phyloP scores from a whole-genome alignment of 192 early-diverging fungal species.

The Diversispora epigaea region DNA sequence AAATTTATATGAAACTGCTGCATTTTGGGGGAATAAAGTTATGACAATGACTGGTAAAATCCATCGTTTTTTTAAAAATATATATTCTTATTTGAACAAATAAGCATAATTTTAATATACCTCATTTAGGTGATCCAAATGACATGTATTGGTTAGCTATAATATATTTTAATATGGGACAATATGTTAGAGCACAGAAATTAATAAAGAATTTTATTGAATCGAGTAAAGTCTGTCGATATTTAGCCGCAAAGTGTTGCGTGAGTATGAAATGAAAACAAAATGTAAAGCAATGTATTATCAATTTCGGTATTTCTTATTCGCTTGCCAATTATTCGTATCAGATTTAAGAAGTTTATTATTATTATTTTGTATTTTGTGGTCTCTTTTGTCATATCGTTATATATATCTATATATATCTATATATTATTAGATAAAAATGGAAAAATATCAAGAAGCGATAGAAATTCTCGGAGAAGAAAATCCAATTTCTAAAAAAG shows the following conservation, averaged over 20 bases:
- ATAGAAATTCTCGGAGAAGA: conserved; percentile 53
- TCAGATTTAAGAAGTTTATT: too few species aligned
- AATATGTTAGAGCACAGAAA: conserved; percentile 49
- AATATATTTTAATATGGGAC: conserved; percentile 47
- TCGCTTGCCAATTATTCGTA: neutral
- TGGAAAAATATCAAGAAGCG: conserved; percentile 56
- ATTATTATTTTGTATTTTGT: too few species aligned
- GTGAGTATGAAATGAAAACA: conserved; percentile 38
- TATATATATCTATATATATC: too few species aligned
- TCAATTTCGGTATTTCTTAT: neutral
- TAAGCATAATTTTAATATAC: neutral
- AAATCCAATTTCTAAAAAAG: conserved; percentile 44
- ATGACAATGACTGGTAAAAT: conserved; percentile 56
- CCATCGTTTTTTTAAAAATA: too few species aligned
- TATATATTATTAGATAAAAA: conserved; percentile 44
- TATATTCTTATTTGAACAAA: neutral
- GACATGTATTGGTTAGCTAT: conserved; percentile 53
- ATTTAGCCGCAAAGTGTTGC: conserved; percentile 54
- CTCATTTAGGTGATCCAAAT: conserved; percentile 42
- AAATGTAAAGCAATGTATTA: conserved; percentile 1
- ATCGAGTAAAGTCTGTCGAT: conserved; percentile 49
- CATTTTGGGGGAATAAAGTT: conserved; percentile 69
- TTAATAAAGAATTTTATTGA: conserved; percentile 47
- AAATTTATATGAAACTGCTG: conserved; percentile 55
- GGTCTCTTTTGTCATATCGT: too few species aligned